Conservation (phyloP, 2,329 filamentous ascomycete genomes). For the Penicillium occitanis region DNA sequence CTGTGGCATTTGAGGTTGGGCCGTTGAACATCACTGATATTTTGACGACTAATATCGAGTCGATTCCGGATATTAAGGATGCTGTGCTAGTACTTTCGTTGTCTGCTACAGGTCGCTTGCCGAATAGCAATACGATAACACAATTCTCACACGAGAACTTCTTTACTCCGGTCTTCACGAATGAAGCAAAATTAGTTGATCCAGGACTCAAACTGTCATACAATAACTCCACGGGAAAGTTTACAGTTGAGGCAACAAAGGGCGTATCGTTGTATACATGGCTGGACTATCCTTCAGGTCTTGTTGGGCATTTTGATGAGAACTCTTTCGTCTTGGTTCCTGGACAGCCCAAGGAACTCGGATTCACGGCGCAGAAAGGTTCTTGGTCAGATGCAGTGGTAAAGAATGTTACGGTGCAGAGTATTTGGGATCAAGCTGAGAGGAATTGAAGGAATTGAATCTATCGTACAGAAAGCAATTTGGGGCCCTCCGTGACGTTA, state of each 20-base stretch:
- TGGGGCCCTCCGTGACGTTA: not conserved
- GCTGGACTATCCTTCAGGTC: slow-evolving; percentile 53
- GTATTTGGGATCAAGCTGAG: slow-evolving; percentile 51
- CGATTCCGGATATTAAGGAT: slow-evolving; percentile 36
- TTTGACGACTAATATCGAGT: slow-evolving; percentile 40
- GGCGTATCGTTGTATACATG: slow-evolving; percentile 57
- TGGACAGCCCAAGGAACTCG: slow-evolving; percentile 48
- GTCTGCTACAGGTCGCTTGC: slow-evolving; percentile 46
- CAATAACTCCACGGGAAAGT: slow-evolving; percentile 34
- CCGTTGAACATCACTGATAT: slow-evolving; percentile 55
- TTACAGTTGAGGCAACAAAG: slow-evolving; percentile 49
- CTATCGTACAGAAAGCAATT: not conserved
- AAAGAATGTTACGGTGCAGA: slow-evolving; percentile 50
- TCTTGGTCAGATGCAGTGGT: slow-evolving; percentile 47
- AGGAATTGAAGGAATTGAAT: not conserved
- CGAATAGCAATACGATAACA: slow-evolving; percentile 40
- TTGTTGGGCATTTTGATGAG: slow-evolving; percentile 53
- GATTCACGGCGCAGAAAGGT: slow-evolving; percentile 50
- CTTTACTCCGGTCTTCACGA: slow-evolving; percentile 51
- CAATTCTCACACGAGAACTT: slow-evolving; percentile 54
- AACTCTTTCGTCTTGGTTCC: slow-evolving; percentile 55
- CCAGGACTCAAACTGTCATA: slow-evolving; percentile 48
- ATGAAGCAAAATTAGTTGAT: slow-evolving; percentile 49
- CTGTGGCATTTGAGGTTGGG: slow-evolving; percentile 47
- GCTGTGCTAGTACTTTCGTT: slow-evolving; percentile 49